A percentile compares a stretch with the other conserved stretches of the same genome.
Evolutionary conservation across 768 basidiomycete species (phyloP).

Genomic region (Steccherinum ochraceum): DNA sequence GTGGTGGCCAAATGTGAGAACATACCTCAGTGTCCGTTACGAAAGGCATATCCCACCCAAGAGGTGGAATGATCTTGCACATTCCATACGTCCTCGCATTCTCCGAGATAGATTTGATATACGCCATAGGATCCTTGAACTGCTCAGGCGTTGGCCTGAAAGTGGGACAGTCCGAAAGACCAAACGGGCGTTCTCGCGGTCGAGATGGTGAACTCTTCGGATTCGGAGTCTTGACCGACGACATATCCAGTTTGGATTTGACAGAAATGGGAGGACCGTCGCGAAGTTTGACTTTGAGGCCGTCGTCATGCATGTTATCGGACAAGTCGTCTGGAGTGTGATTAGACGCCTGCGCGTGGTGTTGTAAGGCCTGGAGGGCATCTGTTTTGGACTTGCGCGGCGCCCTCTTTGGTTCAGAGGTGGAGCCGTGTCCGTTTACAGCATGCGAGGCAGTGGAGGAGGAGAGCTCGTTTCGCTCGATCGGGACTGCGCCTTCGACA

Average conservation of each 20-base stretch:
- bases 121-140: conserved; percentile 91
- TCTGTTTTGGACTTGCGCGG: conserved; percentile 90
- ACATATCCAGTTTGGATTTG: conserved; percentile 56
- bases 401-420: conserved; percentile 47
- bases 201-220: conserved; percentile 37
- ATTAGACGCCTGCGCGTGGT: conserved; percentile 53
- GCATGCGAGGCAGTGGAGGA: conserved; percentile 21
- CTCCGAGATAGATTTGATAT: conserved; percentile 77
- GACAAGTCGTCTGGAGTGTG: conserved; percentile 46
- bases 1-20: conserved; percentile 20
- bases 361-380: conserved; percentile 72
- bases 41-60: conserved; percentile 94
- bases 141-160: conserved; percentile 88
- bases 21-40: conserved; percentile 86
- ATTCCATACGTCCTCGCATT: conserved; percentile 77
- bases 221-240: conserved; percentile 62
- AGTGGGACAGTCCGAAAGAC: conserved; percentile 81
- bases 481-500: conserved; percentile 67
- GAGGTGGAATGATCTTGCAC: conserved; percentile 93
- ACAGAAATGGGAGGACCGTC: conserved; percentile 52
- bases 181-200: conserved; percentile 67
- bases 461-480: conserved; percentile 31
- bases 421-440: conserved; percentile 27
- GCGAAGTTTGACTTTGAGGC: conserved; percentile 33
- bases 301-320: conserved; percentile 40